These are phyloP conservation scores for Fomitopsis pinicola DNA, from an alignment of 1,284 basidiomycete species.

Conservation along the genomic window DNA sequence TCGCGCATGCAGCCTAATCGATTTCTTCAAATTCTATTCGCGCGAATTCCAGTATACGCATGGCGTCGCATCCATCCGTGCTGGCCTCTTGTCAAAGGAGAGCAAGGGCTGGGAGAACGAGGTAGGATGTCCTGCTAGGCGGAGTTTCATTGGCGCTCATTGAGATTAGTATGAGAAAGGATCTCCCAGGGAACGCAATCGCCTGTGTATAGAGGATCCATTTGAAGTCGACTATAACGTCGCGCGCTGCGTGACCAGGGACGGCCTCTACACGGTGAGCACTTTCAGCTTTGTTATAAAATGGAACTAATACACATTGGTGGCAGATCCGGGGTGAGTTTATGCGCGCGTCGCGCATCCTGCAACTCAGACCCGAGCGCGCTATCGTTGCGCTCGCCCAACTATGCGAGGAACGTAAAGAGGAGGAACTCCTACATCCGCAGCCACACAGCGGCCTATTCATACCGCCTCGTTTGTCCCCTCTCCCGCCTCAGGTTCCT, in stretches of 20 bases:
- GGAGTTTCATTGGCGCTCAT: not conserved
- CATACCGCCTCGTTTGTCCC: conserved; percentile 48
- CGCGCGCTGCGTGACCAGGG: conserved; percentile 92
- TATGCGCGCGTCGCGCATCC: conserved; percentile 90
- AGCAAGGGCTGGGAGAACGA: conserved; percentile 93
- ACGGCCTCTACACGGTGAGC: conserved; percentile 89
- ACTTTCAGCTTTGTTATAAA: not conserved
- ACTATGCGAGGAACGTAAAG: conserved; percentile 76
- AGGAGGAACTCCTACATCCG: conserved; percentile 48
- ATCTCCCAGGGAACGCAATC: conserved; percentile 83
- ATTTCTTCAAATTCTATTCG: conserved; percentile 97
- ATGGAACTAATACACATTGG: not conserved
- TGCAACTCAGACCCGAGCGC: conserved; percentile 75
- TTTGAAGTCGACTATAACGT: conserved; percentile 97
- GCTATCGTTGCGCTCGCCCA: conserved; percentile 79
- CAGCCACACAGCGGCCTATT: conserved; percentile 45
- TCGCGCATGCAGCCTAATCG: conserved; percentile 66
- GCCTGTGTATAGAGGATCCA: conserved; percentile 96
- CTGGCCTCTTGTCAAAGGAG: conserved; percentile 87
- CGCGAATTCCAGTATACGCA: conserved; percentile 92
- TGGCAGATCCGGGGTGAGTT: conserved; percentile 95
- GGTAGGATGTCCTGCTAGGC: conserved; percentile 40
- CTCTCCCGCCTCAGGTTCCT: conserved; percentile 62
- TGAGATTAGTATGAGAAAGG: conserved; percentile 45
- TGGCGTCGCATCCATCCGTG: conserved; percentile 88